A percentile compares a stretch with the other conserved stretches of the same genome.
These are phyloP conservation scores for Jatropha curcas DNA, from an alignment of 345 rosid species.

Conservation along the genomic window DNA sequence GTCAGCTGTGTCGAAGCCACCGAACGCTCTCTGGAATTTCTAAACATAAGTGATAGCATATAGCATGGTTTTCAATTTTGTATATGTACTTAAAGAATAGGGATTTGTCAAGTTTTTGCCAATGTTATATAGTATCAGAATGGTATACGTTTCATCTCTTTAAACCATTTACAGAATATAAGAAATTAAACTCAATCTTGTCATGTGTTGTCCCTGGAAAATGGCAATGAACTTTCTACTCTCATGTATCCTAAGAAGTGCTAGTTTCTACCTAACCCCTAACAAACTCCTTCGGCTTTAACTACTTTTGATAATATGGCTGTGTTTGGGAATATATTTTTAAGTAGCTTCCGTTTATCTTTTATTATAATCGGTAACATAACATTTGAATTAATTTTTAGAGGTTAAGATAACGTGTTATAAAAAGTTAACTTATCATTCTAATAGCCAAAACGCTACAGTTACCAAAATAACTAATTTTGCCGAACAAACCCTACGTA, in stretches of 20 bases:
- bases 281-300: too few relatives aligned
- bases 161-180: neutral
- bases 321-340: too few relatives aligned
- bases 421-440: too few relatives aligned
- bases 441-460: too few relatives aligned
- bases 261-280: neutral
- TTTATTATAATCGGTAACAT: too few relatives aligned
- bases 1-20: conserved; percentile 50
- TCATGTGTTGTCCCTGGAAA: neutral
- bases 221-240: neutral
- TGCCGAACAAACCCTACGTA: too few relatives aligned
- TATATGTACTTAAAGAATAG: conserved; percentile 4
- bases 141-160: neutral
- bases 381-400: too few relatives aligned
- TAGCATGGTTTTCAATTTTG: conserved; percentile 28
- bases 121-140: neutral
- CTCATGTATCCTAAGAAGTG: neutral
- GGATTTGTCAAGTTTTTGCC: neutral
- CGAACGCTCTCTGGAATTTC: conserved; percentile 51
- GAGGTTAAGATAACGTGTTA: too few relatives aligned
- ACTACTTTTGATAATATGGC: too few relatives aligned
- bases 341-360: too few relatives aligned
- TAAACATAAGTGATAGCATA: conserved; percentile 42
- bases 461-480: too few relatives aligned
- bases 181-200: neutral